Evolutionary conservation across 805 yeast species (phyloP).

Genomic region (Candida morakotiae): DNA sequence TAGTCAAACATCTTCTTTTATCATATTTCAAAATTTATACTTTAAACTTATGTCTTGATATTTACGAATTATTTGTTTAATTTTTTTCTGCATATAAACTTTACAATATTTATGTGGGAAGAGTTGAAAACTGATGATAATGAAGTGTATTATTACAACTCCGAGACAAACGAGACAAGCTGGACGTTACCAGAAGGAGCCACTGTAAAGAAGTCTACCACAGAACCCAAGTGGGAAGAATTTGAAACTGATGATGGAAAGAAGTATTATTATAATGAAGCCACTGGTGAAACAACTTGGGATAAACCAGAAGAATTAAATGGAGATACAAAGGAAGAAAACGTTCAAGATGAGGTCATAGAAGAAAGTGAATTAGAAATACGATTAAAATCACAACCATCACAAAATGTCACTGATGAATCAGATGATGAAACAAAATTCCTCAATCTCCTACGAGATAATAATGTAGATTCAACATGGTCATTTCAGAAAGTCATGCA

Average conservation of each 20-base stretch:
- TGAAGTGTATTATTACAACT: slow-evolving; percentile 65
- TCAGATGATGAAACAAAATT: slow-evolving; percentile 45
- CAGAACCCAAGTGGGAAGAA: slow-evolving; percentile 32
- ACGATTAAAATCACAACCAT: slow-evolving; percentile 15
- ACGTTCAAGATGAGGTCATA: too few relatives aligned
- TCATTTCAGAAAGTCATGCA: slow-evolving; percentile 66
- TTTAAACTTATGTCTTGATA: too few relatives aligned
- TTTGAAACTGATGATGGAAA: slow-evolving; percentile 52
- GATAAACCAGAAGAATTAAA: slow-evolving; percentile 48
- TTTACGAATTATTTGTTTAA: background rate
- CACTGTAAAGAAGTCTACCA: background rate
- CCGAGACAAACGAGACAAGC: slow-evolving; percentile 60
- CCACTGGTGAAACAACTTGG: slow-evolving; percentile 74
- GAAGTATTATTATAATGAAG: slow-evolving; percentile 64
- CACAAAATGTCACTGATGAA: slow-evolving; percentile 15
- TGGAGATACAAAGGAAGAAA: background rate
- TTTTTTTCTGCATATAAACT: background rate
- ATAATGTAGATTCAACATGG: slow-evolving; percentile 69
- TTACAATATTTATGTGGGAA: slow-evolving; percentile 47
- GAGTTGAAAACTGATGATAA: slow-evolving; percentile 63
- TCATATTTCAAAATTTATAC: too few relatives aligned
- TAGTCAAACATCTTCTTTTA: too few relatives aligned
- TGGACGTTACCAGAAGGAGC: slow-evolving; percentile 77
- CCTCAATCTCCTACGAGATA: slow-evolving; percentile 47
- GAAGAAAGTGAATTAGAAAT: slow-evolving; percentile 14